Percentiles rank a stretch among this genome's conserved stretches.
Conservation (phyloP, 2,329 filamentous ascomycete genomes). For the Ophiostoma sp. region DNA sequence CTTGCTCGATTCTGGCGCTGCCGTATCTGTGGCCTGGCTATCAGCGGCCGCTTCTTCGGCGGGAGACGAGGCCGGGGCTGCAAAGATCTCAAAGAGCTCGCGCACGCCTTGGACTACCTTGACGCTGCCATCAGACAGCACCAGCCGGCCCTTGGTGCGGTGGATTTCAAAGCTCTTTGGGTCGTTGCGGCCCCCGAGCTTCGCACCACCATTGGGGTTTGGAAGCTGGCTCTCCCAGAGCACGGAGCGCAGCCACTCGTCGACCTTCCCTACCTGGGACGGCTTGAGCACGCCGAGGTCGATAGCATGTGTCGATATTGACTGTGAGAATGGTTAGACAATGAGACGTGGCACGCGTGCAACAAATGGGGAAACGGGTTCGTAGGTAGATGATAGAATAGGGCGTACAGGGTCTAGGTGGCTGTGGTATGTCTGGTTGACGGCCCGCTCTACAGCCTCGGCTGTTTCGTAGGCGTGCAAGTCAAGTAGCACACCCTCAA, state of each 20-base stretch:
- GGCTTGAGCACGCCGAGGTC: slow-evolving; percentile 55
- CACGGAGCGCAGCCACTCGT: slow-evolving; percentile 74
- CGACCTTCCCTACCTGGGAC: slow-evolving; percentile 57
- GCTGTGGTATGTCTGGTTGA: slow-evolving; percentile 65
- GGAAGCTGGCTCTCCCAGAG: slow-evolving; percentile 74
- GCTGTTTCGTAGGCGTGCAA: slow-evolving; percentile 89
- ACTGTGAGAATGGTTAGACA: slow-evolving; percentile 41
- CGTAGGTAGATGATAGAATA: too few species aligned
- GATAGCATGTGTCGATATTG: slow-evolving; percentile 78
- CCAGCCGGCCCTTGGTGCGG: slow-evolving; percentile 74
- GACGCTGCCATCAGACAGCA: slow-evolving; percentile 56
- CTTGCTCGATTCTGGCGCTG: slow-evolving; percentile 43
- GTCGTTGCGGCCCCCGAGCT: slow-evolving; percentile 23
- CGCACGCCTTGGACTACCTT: slow-evolving; percentile 87
- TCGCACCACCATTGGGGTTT: slow-evolving; percentile 23
- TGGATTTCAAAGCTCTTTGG: slow-evolving; percentile 67
- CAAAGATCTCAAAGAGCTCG: slow-evolving; percentile 88
- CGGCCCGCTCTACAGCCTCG: slow-evolving; percentile 61
- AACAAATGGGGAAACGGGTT: neutral
- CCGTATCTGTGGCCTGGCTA: neutral
- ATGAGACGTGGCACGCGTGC: neutral
- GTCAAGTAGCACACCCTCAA: slow-evolving; percentile 84
- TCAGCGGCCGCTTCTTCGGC: slow-evolving; percentile 28
- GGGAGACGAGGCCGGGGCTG: slow-evolving; percentile 41
- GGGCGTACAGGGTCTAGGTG: slow-evolving; percentile 71